Percentiles rank a stretch among this genome's conserved stretches.
phyloP scores from a whole-genome alignment of 2,329 filamentous ascomycete species.

The Pseudocercospora cruenta region DNA sequence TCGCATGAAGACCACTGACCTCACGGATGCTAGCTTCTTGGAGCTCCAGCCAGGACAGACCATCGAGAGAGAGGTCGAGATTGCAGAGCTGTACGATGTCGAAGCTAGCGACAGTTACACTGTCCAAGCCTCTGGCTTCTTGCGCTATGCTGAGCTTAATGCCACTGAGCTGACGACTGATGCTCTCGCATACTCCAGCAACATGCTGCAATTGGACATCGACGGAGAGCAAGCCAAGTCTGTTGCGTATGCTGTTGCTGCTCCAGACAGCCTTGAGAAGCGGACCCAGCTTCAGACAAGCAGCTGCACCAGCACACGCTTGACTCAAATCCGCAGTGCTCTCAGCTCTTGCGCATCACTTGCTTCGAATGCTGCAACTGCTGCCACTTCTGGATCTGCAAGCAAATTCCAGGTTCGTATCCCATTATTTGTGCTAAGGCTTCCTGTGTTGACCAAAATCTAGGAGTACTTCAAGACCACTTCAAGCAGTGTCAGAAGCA shows the following conservation, averaged over 20 bases:
- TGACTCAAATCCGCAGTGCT: constrained; percentile 13
- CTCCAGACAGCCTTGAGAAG: constrained; percentile 2
- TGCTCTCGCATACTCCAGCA: constrained; percentile 61
- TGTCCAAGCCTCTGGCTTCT: constrained; percentile 43
- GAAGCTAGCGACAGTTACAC: constrained; percentile 21
- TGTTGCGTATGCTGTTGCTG: constrained; percentile 50
- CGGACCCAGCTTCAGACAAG: constrained; percentile 12
- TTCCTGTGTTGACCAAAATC: not conserved
- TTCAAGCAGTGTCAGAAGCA: constrained; percentile 47
- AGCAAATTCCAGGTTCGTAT: constrained; percentile 9
- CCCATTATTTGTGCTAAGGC: not conserved
- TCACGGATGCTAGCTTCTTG: constrained; percentile 56
- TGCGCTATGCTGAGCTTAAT: constrained; percentile 59
- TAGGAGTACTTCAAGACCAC: constrained; percentile 60
- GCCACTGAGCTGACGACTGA: constrained; percentile 57
- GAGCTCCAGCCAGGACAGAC: constrained; percentile 52
- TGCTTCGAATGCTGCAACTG: constrained; percentile 10
- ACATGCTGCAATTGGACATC: constrained; percentile 60
- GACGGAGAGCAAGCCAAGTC: constrained; percentile 60
- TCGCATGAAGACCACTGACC: constrained; percentile 50
- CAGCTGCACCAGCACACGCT: constrained; percentile 10
- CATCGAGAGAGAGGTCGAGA: constrained; percentile 58
- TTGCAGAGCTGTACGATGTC: constrained; percentile 60
- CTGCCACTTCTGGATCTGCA: constrained; percentile 12
- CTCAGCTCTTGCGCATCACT: constrained; percentile 12